Evolutionary conservation across 116 monocot genomes (phyloP).

Genomic region (Phalaenopsis hybrid): DNA sequence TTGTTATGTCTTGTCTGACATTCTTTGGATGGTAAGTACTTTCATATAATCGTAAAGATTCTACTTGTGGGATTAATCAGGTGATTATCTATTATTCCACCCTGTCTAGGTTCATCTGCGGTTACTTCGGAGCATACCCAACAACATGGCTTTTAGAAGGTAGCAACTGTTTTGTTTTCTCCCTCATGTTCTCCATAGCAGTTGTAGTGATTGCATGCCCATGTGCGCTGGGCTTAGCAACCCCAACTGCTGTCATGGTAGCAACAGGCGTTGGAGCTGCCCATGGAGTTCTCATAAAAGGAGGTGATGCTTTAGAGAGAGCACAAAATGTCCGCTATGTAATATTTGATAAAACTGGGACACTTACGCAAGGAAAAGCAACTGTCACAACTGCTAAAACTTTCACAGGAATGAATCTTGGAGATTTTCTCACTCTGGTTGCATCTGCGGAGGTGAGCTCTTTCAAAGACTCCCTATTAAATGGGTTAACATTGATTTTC

Average conservation of each 20-base stretch:
- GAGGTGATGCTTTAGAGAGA: constrained; percentile 96
- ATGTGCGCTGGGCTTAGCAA: constrained; percentile 96
- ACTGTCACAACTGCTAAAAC: constrained; percentile 61
- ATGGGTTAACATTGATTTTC: neutral
- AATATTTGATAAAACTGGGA: constrained; percentile 96
- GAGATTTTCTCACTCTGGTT: constrained; percentile 69
- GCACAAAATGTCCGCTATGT: constrained; percentile 65
- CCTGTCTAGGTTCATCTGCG: constrained; percentile 78
- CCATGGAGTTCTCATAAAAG: constrained; percentile 87
- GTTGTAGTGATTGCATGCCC: constrained; percentile 99
- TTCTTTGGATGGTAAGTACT: constrained; percentile 76
- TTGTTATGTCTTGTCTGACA: constrained; percentile 70
- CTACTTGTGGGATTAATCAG: neutral
- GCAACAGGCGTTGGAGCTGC: constrained; percentile 93
- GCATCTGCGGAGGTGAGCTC: constrained; percentile 86
- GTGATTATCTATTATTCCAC: constrained; percentile 8
- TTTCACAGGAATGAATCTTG: constrained; percentile 66
- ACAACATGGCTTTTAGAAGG: constrained; percentile 62
- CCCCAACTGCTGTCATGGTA: constrained; percentile 98
- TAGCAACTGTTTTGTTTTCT: constrained; percentile 85
- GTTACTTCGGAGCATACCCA: constrained; percentile 79
- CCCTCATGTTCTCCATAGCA: constrained; percentile 98
- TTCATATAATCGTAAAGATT: neutral
- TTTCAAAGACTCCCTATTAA: neutral
- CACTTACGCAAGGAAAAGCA: constrained; percentile 92